Evolutionary conservation across 2,329 filamentous ascomycete genomes (phyloP).

Genomic region (Pyricularia pennisetigena): DNA sequence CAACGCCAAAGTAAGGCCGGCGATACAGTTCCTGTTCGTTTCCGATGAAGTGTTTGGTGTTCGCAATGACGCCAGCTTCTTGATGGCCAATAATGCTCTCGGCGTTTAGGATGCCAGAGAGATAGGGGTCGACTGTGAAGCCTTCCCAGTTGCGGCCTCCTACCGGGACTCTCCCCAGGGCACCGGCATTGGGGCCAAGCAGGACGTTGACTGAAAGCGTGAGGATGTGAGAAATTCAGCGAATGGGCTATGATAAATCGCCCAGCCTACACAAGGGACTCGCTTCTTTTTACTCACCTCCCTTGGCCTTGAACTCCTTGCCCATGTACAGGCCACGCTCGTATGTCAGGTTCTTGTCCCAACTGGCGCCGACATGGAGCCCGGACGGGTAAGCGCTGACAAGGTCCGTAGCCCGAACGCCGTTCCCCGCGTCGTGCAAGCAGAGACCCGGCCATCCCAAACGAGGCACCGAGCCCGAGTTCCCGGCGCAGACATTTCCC

Average conservation of each 20-base stretch:
- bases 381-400: slow-evolving; percentile 29
- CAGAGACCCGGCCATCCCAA: slow-evolving; percentile 32
- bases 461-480: slow-evolving; percentile 12
- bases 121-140: slow-evolving; percentile 46
- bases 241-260: background rate
- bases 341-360: slow-evolving; percentile 63
- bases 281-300: slow-evolving; percentile 27
- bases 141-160: slow-evolving; percentile 55
- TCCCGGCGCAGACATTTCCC: slow-evolving; percentile 25
- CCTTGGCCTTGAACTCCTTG: slow-evolving; percentile 64
- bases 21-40: slow-evolving; percentile 22
- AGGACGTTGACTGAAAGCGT: slow-evolving; percentile 52
- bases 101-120: slow-evolving; percentile 36
- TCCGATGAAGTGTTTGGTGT: slow-evolving; percentile 20
- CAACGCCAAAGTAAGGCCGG: background rate
- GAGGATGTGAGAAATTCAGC: background rate
- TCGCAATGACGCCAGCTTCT: slow-evolving; percentile 38
- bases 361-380: slow-evolving; percentile 36
- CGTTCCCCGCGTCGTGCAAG: slow-evolving; percentile 31
- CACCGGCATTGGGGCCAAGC: slow-evolving; percentile 66
- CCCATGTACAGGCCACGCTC: slow-evolving; percentile 65
- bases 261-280: background rate
- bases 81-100: slow-evolving; percentile 61
- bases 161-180: slow-evolving; percentile 48
- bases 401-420: slow-evolving; percentile 28